Conservation (phyloP, 257 asterid species). For the Eucommia ulmoides region DNA sequence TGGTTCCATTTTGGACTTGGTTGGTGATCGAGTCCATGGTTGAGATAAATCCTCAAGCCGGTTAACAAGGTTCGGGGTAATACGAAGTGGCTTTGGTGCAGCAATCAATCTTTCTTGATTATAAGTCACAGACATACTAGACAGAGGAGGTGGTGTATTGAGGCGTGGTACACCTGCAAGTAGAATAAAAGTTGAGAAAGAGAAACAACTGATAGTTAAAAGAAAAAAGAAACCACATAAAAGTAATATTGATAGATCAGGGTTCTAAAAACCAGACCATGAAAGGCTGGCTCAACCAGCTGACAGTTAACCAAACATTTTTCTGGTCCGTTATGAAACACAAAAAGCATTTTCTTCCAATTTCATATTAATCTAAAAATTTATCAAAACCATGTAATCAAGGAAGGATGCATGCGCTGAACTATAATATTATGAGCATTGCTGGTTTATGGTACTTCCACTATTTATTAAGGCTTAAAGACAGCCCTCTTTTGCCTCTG, state of each 20-base stretch:
- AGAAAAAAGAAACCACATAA: constrained; percentile 2
- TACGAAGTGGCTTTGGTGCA: constrained; percentile 91
- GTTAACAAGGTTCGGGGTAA: constrained; percentile 60
- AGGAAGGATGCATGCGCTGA: too few relatives aligned
- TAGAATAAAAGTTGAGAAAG: constrained; percentile 12
- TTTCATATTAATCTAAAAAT: neutral
- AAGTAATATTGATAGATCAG: neutral
- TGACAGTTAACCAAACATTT: neutral
- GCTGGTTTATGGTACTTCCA: too few relatives aligned
- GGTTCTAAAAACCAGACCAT: neutral
- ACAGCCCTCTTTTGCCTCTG: neutral
- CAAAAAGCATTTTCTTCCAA: neutral
- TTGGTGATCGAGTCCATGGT: constrained; percentile 99
- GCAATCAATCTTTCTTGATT: constrained; percentile 41
- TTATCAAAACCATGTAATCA: neutral
- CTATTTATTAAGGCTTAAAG: too few relatives aligned
- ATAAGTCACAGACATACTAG: constrained; percentile 27
- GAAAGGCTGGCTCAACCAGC: neutral
- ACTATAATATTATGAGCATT: too few relatives aligned
- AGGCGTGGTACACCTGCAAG: constrained; percentile 94
- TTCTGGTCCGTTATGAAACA: neutral
- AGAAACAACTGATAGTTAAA: constrained; percentile 6
- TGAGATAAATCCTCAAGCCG: constrained; percentile 81
- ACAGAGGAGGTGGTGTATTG: constrained; percentile 82
- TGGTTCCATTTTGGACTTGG: constrained; percentile 87